Conservation (phyloP, 345 rosid genomes). For the Clausena lansium region DNA sequence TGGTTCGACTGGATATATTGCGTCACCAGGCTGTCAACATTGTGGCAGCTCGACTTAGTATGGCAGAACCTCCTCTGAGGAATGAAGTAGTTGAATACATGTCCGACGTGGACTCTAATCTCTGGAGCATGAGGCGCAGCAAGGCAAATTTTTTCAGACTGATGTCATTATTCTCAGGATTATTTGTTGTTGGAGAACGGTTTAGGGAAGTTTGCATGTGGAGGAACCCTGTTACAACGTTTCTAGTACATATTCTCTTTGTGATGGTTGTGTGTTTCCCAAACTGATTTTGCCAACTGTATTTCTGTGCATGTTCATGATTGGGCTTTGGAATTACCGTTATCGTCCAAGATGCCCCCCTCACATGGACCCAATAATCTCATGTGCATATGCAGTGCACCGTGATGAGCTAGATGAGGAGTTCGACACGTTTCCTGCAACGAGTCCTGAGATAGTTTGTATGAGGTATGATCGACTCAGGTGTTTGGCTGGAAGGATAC, state of each 20-base stretch:
- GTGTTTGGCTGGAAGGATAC: slow-evolving; percentile 75
- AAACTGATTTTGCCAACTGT: slow-evolving; percentile 71
- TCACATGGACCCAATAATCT: slow-evolving; percentile 81
- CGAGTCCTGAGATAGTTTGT: slow-evolving; percentile 46
- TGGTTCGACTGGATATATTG: slow-evolving; percentile 72
- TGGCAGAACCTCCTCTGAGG: slow-evolving; percentile 86
- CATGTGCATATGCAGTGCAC: slow-evolving; percentile 60
- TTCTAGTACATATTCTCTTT: slow-evolving; percentile 58
- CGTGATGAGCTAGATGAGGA: slow-evolving; percentile 93
- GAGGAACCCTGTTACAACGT: slow-evolving; percentile 70
- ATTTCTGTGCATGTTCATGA: slow-evolving; percentile 69
- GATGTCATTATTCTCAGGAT: slow-evolving; percentile 56
- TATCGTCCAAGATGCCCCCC: slow-evolving; percentile 79
- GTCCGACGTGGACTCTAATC: slow-evolving; percentile 79
- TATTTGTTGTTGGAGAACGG: slow-evolving; percentile 63
- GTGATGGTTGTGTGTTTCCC: slow-evolving; percentile 67
- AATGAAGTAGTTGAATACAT: slow-evolving; percentile 88
- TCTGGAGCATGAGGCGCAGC: slow-evolving; percentile 98
- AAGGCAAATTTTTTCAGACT: slow-evolving; percentile 83
- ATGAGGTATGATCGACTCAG: slow-evolving; percentile 82
- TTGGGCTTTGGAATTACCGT: slow-evolving; percentile 84
- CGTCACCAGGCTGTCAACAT: slow-evolving; percentile 74
- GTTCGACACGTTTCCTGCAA: slow-evolving; percentile 79
- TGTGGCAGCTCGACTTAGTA: slow-evolving; percentile 73
- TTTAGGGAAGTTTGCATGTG: slow-evolving; percentile 83